Evolutionary conservation across 805 yeast species (phyloP).

Genomic region (Cyberlindnera lachancei): DNA sequence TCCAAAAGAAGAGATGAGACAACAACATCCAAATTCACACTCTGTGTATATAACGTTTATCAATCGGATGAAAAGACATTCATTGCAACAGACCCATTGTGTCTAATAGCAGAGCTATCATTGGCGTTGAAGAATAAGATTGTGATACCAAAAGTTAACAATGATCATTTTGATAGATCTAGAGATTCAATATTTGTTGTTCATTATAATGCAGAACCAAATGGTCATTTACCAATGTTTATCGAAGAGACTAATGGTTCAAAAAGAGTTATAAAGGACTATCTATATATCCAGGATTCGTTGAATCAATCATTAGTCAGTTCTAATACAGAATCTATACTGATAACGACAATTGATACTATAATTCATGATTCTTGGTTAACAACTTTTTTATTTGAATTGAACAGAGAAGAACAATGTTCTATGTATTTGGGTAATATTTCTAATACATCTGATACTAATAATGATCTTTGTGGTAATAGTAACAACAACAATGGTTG

Average conservation of each 20-base stretch:
- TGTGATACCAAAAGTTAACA: constrained; percentile 30
- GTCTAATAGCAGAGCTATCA: constrained; percentile 39
- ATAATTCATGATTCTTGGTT: constrained; percentile 47
- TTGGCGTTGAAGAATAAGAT: constrained; percentile 38
- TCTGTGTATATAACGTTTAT: constrained; percentile 47
- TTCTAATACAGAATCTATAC: constrained; percentile 27
- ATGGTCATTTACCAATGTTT: constrained; percentile 46
- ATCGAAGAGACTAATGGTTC: constrained; percentile 38
- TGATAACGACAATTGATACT: constrained; percentile 36
- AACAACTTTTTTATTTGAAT: constrained; percentile 23
- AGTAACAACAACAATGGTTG: no score
- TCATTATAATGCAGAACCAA: constrained; percentile 42
- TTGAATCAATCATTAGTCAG: constrained; percentile 25
- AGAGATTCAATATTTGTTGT: constrained; percentile 34
- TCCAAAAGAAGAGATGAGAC: constrained; percentile 10
- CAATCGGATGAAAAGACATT: constrained; percentile 22
- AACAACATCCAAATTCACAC: constrained; percentile 31
- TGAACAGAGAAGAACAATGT: constrained; percentile 13
- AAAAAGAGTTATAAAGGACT: constrained; percentile 29
- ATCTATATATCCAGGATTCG: constrained; percentile 30
- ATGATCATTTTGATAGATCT: constrained; percentile 8
- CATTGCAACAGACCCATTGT: constrained; percentile 53
- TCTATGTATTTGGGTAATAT: constrained; percentile 18
- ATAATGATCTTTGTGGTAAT: no score
- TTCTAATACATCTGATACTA: no score